These are phyloP conservation scores for Dendrocalamus latiflorus DNA, from an alignment of 202 grass and related monocot genomes.

Conservation along the genomic window DNA sequence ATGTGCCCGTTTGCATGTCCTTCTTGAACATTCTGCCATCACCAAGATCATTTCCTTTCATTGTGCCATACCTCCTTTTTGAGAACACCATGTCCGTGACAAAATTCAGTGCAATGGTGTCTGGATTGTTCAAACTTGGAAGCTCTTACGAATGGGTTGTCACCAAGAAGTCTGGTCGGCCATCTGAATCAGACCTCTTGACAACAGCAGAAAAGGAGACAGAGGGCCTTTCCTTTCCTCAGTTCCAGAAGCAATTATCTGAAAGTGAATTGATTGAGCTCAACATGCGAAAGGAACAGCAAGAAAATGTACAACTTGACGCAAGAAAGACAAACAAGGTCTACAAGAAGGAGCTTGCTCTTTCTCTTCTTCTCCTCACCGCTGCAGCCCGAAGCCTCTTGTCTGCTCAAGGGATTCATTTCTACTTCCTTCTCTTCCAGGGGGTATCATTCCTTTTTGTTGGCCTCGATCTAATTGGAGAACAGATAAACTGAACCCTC, in stretches of 20 bases:
- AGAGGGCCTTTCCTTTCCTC: conserved; percentile 16
- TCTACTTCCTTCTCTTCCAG: too few species aligned
- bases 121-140: conserved; percentile 68
- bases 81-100: conserved; percentile 84
- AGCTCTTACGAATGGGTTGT: conserved; percentile 80
- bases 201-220: conserved; percentile 21
- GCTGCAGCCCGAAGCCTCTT: neutral
- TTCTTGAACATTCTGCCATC: conserved; percentile 74
- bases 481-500: too few species aligned
- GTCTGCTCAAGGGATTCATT: too few species aligned
- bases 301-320: neutral
- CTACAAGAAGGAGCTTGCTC: conserved; percentile 71
- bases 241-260: conserved; percentile 50
- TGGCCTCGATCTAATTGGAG: too few species aligned
- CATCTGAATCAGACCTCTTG: conserved; percentile 54
- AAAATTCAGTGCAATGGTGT: conserved; percentile 82
- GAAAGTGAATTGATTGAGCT: conserved; percentile 43
- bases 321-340: conserved; percentile 54
- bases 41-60: conserved; percentile 75
- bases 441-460: too few species aligned
- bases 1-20: conserved; percentile 68
- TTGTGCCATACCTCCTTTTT: conserved; percentile 82
- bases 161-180: conserved; percentile 70
- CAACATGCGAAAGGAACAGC: conserved; percentile 22
- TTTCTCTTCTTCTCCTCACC: conserved; percentile 66